A percentile compares a stretch with the other conserved stretches of the same genome.
phyloP scores from a whole-genome alignment of 495 filamentous ascomycete species.

The Hypoxylon fragiforme region DNA sequence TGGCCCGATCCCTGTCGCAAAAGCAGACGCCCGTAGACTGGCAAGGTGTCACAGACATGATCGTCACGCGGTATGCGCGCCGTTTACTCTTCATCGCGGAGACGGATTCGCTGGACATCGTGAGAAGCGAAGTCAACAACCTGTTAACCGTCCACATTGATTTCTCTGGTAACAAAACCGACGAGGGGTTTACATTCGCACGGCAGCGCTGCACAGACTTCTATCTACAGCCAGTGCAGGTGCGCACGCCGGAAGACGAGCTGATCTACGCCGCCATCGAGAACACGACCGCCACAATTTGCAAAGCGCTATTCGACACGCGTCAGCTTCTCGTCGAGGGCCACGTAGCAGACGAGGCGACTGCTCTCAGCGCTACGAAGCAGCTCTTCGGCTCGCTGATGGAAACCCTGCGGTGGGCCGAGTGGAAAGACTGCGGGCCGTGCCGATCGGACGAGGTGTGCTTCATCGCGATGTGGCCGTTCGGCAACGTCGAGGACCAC shows the following conservation, averaged over 20 bases:
- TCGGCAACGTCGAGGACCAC: slow-evolving; percentile 58
- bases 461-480: slow-evolving; percentile 68
- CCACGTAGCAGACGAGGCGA: slow-evolving; percentile 4
- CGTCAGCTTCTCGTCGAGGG: slow-evolving; percentile 33
- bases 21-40: slow-evolving; percentile 49
- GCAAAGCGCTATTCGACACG: slow-evolving; percentile 51
- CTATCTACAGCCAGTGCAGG: slow-evolving; percentile 43
- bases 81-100: slow-evolving; percentile 54
- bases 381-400: slow-evolving; percentile 46
- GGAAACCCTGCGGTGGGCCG: slow-evolving; percentile 59
- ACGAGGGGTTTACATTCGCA: slow-evolving; percentile 39
- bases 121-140: slow-evolving; percentile 51
- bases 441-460: slow-evolving; percentile 64
- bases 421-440: slow-evolving; percentile 61
- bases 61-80: slow-evolving; percentile 60
- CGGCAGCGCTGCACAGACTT: slow-evolving; percentile 54
- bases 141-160: slow-evolving; percentile 56
- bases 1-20: slow-evolving; percentile 29
- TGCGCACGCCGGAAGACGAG: slow-evolving; percentile 39
- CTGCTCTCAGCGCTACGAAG: slow-evolving; percentile 2
- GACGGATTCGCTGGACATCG: slow-evolving; percentile 35
- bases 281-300: slow-evolving; percentile 53
- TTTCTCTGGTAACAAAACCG: slow-evolving; percentile 42
- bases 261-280: slow-evolving; percentile 49
- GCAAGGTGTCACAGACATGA: slow-evolving; percentile 64